phyloP scores from a whole-genome alignment of 2,329 filamentous ascomycete genomes.

The Myotisia sp. region DNA sequence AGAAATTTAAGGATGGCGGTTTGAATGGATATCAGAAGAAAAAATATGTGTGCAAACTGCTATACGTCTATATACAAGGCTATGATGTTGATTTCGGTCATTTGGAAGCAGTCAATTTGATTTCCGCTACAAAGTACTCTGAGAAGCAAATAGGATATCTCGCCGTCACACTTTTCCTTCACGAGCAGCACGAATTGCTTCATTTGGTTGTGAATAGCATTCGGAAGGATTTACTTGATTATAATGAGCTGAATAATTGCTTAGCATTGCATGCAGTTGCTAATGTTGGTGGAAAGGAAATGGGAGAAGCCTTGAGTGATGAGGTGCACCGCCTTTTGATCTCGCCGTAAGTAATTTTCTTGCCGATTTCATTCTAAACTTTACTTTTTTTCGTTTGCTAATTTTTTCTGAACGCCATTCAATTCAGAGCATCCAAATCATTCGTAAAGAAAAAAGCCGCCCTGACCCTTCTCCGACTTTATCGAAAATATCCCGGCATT shows the following conservation, averaged over 20 bases:
- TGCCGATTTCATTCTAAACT: neutral
- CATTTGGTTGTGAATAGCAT: constrained; percentile 98
- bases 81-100: constrained; percentile 99
- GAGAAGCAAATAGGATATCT: constrained; percentile 99
- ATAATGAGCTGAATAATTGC: constrained; percentile 96
- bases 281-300: constrained; percentile 90
- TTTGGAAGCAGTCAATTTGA: constrained; percentile 92
- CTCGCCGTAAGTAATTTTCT: constrained; percentile 55
- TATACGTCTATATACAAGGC: constrained; percentile 97
- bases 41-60: constrained; percentile 99
- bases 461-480: constrained; percentile 77
- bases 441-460: constrained; percentile 99
- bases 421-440: constrained; percentile 63
- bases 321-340: constrained; percentile 92
- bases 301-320: constrained; percentile 82
- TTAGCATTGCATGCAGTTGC: constrained; percentile 92
- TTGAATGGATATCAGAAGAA: constrained; percentile 97
- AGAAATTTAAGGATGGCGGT: constrained; percentile 94
- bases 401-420: neutral
- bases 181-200: constrained; percentile 90
- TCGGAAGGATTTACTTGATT: constrained; percentile 82
- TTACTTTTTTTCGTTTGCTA: neutral
- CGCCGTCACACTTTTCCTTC: constrained; percentile 90
- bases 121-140: constrained; percentile 92
- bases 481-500: constrained; percentile 86